Base-by-base conservation (phyloP, 352 stramenopile species). In the Thraustotheca clavata region DNA sequence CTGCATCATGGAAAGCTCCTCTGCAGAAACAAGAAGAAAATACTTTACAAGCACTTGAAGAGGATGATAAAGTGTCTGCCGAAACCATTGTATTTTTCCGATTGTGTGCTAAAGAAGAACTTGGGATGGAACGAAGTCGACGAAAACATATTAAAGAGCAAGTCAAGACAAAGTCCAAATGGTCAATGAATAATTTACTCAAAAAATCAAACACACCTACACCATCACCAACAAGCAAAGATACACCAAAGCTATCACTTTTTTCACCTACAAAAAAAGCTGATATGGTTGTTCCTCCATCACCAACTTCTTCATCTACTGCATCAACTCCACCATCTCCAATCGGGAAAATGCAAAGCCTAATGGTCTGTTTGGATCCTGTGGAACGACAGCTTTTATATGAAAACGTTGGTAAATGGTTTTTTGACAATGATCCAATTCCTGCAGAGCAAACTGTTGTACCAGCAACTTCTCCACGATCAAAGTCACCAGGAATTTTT, bases 1-100 rank as follows among this genome's bases (percentile, higher is more conserved):
- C 76, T 16, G 79, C 75, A 5, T 73, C 71, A 7, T 89, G 87
- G 59, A 89, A 89, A 49, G 26, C 74, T 0, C 50, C 73, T 0
- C 36, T 77, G 1, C 82, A 90, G 9, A 67, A 63, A 11, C 62
- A 67, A 1, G 74, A 88, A 29, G 78, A 73, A 1, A 69, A 69
- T 36, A 74, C 72, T 4, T 60, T 89, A 16, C 77, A 81, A 2
- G 71, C 82, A 16, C 67, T 94, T 5, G 84, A 94, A 67, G 83
- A 90, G 31, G 72, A 74, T 18, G 22, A 20, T 12, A 38, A 41
- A 14, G 55, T 94, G 32, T 75, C 87, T 52, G 82, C 90, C 1
- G 74, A 88, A 0, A 88, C 79, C 0, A 87, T 94, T 60, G 82
- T 91, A 0, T 94, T 94, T 59, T 94, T 91, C 34, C 70, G 84